Evolutionary conservation across 768 basidiomycete genomes (phyloP).

Genomic region (Pisolithus marmoratus): DNA sequence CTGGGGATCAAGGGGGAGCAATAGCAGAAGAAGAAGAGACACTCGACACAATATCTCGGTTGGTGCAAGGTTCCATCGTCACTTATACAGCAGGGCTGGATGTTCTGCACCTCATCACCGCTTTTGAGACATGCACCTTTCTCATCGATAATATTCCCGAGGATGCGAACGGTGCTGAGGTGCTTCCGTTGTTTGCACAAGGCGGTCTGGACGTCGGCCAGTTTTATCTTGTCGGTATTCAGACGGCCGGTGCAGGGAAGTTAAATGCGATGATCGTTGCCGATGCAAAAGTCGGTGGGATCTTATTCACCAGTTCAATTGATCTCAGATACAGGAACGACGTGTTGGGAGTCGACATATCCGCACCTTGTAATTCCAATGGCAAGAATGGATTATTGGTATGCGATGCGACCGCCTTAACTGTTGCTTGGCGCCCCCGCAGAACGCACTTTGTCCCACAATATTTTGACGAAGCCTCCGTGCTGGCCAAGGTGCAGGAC

Average conservation of each 20-base stretch:
- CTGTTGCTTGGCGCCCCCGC: not conserved
- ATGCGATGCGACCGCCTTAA: not conserved
- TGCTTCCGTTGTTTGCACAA: conserved; percentile 37
- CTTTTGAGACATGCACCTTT: conserved; percentile 48
- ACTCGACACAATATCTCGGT: not conserved
- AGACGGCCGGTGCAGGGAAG: conserved; percentile 20
- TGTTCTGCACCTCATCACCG: conserved; percentile 40
- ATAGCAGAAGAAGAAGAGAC: not conserved
- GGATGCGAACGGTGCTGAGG: conserved; percentile 33
- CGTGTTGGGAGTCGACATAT: not conserved
- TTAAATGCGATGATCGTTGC: conserved; percentile 40
- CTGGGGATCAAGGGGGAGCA: not conserved
- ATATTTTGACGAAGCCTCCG: not conserved
- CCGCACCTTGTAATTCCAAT: not conserved
- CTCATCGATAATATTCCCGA: conserved; percentile 41
- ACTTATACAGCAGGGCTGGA: conserved; percentile 46
- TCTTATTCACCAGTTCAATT: conserved; percentile 40
- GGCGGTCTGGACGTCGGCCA: conserved; percentile 34
- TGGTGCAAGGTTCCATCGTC: conserved; percentile 45
- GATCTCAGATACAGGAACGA: conserved; percentile 41
- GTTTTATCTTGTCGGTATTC: conserved; percentile 31
- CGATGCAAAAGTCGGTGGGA: conserved; percentile 35
- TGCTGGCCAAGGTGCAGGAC: not conserved
- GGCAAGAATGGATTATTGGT: not conserved
- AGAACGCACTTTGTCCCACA: not conserved